phyloP scores from a whole-genome alignment of 2,329 filamentous ascomycete species.

The Calonectria ilicicola region DNA sequence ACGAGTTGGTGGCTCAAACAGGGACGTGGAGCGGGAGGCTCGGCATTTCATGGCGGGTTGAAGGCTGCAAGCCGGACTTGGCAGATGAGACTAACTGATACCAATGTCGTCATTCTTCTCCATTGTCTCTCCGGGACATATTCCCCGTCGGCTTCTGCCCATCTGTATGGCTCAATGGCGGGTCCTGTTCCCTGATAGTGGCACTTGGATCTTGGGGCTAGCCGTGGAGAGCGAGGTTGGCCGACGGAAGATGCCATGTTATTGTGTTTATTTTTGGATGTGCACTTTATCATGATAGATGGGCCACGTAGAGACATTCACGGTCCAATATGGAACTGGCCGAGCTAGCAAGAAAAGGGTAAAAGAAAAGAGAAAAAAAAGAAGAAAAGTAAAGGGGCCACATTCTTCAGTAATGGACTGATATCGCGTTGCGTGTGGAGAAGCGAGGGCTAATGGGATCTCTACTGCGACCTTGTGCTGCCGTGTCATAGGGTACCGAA shows the following conservation, averaged over 20 bases:
- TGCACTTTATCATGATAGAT: background rate
- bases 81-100: background rate
- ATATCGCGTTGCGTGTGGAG: background rate
- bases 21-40: conserved; percentile 9
- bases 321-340: background rate
- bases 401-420: background rate
- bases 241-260: conserved; percentile 8
- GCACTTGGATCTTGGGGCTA: background rate
- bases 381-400: background rate
- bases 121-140: background rate
- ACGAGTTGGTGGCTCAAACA: background rate
- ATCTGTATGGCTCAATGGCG: conserved; percentile 10
- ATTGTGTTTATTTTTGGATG: background rate
- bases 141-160: background rate
- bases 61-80: conserved; percentile 6
- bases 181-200: background rate
- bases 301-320: background rate
- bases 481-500: conserved; percentile 4
- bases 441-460: background rate
- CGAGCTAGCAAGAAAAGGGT: background rate
- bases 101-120: conserved; percentile 15
- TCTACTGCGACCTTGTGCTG: background rate
- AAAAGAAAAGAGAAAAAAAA: background rate
- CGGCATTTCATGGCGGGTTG: conserved; percentile 10
- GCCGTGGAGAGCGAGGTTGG: background rate